Conservation (phyloP, 2,329 filamentous ascomycete genomes). For the Phaeosphaeria sp. region DNA sequence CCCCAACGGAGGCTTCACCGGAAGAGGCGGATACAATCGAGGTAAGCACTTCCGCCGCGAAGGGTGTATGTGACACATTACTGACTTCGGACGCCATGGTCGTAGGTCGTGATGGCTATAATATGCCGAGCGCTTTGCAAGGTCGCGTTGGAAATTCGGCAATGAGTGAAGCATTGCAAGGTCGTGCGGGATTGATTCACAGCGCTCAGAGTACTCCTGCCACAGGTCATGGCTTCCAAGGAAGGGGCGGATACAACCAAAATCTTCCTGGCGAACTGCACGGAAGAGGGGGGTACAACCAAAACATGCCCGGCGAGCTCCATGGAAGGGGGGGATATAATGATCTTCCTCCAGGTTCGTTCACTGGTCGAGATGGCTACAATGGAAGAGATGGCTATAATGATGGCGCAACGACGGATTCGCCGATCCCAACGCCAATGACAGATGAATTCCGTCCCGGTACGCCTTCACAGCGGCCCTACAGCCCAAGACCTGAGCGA, state of each 20-base stretch:
- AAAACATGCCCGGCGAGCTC: constrained; percentile 37
- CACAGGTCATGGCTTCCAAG: constrained; percentile 30
- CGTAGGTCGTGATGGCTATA: constrained; percentile 45
- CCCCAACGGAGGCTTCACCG: constrained; percentile 38
- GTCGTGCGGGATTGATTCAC: constrained; percentile 21
- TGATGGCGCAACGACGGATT: constrained; percentile 34
- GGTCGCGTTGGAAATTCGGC: constrained; percentile 35
- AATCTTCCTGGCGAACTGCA: constrained; percentile 38
- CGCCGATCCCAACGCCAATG: constrained; percentile 39
- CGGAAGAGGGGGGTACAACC: constrained; percentile 42
- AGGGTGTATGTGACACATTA: no score
- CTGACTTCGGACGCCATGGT: no score
- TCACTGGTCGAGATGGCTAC: constrained; percentile 32
- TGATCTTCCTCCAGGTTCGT: constrained; percentile 39
- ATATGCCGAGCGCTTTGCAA: constrained; percentile 37
- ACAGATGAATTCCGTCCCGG: constrained; percentile 43
- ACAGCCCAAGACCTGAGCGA: constrained; percentile 39
- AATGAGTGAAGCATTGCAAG: constrained; percentile 30
- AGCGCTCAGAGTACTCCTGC: constrained; percentile 23
- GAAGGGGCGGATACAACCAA: constrained; percentile 41
- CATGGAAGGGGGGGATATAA: constrained; percentile 48
- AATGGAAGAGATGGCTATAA: constrained; percentile 37
- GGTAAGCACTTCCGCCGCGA: no score
- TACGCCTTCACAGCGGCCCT: constrained; percentile 37
- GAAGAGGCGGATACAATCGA: constrained; percentile 41